Evolutionary conservation across 768 basidiomycete genomes (phyloP), one percentile per base, ranked within the genome.

Genomic region (Trametes villosa): DNA sequence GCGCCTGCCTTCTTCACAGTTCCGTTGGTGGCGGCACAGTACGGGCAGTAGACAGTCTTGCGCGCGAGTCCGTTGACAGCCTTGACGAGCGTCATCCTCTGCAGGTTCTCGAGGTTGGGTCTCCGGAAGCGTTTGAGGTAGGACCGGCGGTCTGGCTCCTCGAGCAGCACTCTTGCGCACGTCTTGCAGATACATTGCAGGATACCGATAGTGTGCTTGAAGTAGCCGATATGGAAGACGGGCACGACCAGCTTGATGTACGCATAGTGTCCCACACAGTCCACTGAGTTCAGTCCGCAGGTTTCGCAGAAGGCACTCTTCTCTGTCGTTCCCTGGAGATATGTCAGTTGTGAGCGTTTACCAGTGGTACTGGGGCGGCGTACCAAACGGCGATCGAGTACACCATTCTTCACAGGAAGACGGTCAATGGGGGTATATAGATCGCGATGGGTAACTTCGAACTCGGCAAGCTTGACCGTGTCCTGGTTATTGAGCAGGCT

Each of bases 141-240:
- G 13, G 77, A 71, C 5, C 96, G 87, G 26, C 96, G 85, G 63
- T 98, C 93, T 0, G 88, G 81, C 71, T 96, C 94, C 54, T 91
- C 88, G 2, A 99, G 80, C 22, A 99, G 79, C 15, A 98, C 92
- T 49, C 92, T 86, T 0, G 97, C 94, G 69, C 97, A 99, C 27
- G 92, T 92, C 91, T 99, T 99, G 84, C 97, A 99, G 65, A 98
- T 95, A 66, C 91, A 91, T 71, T 98, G 97, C 1, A 98, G 83
- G 64, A 98, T 90, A 26, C 85, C 84, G 60, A 98, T 94, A 18
- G 91, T 93, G 67, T 98, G 95, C 72, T 95, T 92, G 80, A 99
- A 98, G 76, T 94, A 99, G 8, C 97, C 97, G 57, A 98, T 94
- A 72, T 99, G 97, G 74, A 98, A 99, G 20, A 98, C 96, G 0